Base-by-base conservation (phyloP, 306 rosid species). In the Corylus heterophylla region DNA sequence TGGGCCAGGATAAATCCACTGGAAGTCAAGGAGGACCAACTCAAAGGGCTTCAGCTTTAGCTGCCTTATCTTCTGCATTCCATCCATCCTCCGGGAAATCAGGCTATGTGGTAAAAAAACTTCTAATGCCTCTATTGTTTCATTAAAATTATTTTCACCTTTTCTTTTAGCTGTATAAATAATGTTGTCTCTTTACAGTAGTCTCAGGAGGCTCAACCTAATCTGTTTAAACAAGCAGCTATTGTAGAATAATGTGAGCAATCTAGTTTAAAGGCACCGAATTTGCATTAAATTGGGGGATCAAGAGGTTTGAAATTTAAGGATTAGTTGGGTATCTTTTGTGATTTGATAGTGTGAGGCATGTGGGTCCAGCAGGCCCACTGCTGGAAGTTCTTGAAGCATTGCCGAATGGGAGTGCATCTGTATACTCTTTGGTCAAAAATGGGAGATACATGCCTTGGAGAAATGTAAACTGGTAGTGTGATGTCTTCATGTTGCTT, bases 41-140 rank as follows among this genome's bases (percentile, higher is more conserved):
- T 39, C 92, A 89, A 72, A 86, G 92, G 72, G 92, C 92, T 82
- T 83, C 86, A 49, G 92, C 92, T 69, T 80, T 89, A 80, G 90
- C 92, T 69, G 90, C 92, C 55, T 79, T 89, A 78, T 77, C 87
- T 68, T 86, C 90, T 80, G 92, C 92, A 50, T 89, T 89, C 69
- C 84, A 84, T 74, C 86, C 92, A 69, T 85, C 87, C 50, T 69
- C 87, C 0, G 90, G 84, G 73, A 84, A 78, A 80, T 80, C 88
- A 42, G 39, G 89, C 77, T 66, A 59, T 39, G 44, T 71, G 92
- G 92, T 88, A 88, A 81, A 67, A 58, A 54, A 72, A 6, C 80
- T 64, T 39, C 49, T 54, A 31, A 54, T 79, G 56, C 51, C 54
- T 54, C 9, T 71, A 45, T 55, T n/a, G 3, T 70, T 42, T 50